A percentile compares a stretch with the other conserved stretches of the same genome.
Conservation (phyloP, 2,329 filamentous ascomycete species). For the Fusarium chlamydosporum region DNA sequence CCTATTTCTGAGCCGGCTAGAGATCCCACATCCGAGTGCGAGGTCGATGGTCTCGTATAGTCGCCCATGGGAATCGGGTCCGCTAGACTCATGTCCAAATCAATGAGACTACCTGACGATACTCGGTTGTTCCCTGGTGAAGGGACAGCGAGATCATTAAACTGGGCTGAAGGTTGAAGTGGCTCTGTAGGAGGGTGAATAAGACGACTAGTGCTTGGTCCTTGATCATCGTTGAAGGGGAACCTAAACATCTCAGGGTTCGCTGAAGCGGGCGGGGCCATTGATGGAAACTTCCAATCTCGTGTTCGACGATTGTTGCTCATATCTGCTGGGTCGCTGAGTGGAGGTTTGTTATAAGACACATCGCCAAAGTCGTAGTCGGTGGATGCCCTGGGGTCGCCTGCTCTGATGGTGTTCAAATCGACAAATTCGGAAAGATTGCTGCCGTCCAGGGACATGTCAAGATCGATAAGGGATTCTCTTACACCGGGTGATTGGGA, state of each 20-base stretch:
- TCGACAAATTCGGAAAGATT: slow-evolving; percentile 72
- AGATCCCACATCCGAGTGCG: slow-evolving; percentile 70
- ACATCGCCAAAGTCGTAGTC: slow-evolving; percentile 65
- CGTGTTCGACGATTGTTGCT: slow-evolving; percentile 66
- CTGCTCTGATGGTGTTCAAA: slow-evolving; percentile 71
- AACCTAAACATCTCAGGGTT: slow-evolving; percentile 68
- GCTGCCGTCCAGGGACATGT: slow-evolving; percentile 69
- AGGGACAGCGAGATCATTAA: slow-evolving; percentile 60
- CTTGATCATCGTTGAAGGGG: slow-evolving; percentile 58
- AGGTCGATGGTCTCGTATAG: slow-evolving; percentile 68
- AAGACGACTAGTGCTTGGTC: slow-evolving; percentile 58
- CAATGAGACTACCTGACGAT: slow-evolving; percentile 65
- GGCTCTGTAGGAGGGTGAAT: slow-evolving; percentile 68
- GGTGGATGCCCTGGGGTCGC: slow-evolving; percentile 61
- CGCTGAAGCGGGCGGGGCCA: slow-evolving; percentile 65
- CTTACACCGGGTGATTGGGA: slow-evolving; percentile 64
- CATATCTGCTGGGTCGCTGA: slow-evolving; percentile 71
- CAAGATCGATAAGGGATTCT: slow-evolving; percentile 76
- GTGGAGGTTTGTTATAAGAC: slow-evolving; percentile 63
- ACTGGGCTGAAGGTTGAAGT: slow-evolving; percentile 58
- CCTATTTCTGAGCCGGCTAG: slow-evolving; percentile 70
- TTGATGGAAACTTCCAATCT: slow-evolving; percentile 72
- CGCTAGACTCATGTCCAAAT: slow-evolving; percentile 68
- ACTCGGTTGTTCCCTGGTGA: slow-evolving; percentile 58
- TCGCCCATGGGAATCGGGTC: slow-evolving; percentile 64